Percentiles rank a stretch among this genome's conserved stretches.
Conservation (phyloP, 768 basidiomycete species). For the Tulasnella sp. region DNA sequence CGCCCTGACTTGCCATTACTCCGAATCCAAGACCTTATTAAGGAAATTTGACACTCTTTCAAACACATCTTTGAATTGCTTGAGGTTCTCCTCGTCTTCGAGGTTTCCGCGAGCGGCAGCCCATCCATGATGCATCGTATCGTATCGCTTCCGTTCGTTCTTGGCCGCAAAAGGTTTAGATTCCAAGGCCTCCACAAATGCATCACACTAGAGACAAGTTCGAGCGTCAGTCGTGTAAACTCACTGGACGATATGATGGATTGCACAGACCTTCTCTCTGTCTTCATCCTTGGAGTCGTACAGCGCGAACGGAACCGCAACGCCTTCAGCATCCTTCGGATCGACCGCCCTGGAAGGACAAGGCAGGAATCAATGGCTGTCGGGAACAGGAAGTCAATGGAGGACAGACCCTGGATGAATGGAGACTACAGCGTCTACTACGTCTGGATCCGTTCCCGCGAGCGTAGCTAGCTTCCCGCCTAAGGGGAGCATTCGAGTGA, state of each 20-base stretch:
- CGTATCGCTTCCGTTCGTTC: constrained; percentile 8
- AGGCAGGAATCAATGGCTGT: neutral
- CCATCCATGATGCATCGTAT: constrained; percentile 18
- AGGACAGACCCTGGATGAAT: constrained; percentile 56
- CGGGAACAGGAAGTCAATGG: neutral
- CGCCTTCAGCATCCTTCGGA: constrained; percentile 47
- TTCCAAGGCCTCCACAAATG: constrained; percentile 3
- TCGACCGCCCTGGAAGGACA: constrained; percentile 49
- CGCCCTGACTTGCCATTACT: too few relatives aligned
- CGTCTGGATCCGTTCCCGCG: constrained; percentile 41
- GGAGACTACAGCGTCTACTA: constrained; percentile 45
- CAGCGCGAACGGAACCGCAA: constrained; percentile 54
- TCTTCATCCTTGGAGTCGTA: constrained; percentile 61
- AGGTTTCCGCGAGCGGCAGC: constrained; percentile 21
- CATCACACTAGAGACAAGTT: neutral
- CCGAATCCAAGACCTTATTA: neutral
- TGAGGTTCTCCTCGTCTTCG: constrained; percentile 18
- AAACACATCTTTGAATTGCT: constrained; percentile 25
- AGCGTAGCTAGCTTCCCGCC: constrained; percentile 34
- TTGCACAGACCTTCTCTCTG: constrained; percentile 49
- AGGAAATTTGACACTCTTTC: neutral
- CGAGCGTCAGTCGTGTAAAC: neutral
- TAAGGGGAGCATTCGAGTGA: constrained; percentile 41
- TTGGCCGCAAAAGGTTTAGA: constrained; percentile 20
- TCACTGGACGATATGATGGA: too few relatives aligned